Evolutionary conservation across 371 early-diverging fungal genomes (phyloP), one percentile per base, ranked within the genome.

Genomic region (Lichtheimia ramosa): DNA sequence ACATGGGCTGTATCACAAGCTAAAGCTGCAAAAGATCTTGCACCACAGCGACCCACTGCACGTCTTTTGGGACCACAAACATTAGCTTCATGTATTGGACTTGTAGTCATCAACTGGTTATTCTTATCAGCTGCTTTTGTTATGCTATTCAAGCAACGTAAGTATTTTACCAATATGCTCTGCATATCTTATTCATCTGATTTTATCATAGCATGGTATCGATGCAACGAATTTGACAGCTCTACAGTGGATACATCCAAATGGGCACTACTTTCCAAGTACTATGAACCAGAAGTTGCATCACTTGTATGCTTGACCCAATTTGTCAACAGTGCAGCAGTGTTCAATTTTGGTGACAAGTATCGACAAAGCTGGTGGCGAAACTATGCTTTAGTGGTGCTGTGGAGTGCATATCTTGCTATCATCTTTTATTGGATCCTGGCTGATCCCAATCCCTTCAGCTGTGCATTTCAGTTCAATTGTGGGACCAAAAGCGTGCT

Each of bases 181-280:
- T 1, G 0, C 21, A 15, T 24, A 7, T 5, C 2, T 21, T 51
- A 18, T 21, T 23, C 24, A 51, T 15, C 5, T 6, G 8, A 8
- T n/a, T 21, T 13, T 50, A 23, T 23, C 20, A 83, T 88, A 61
- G 74, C 69, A 21, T 91, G 83, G 75, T 91, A 86, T 43, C 56
- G 56, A 70, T 92, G 92, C 63, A 62, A 79, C 68, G 89, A 91
- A 70, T 91, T 89, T 68, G 86, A 90, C 62, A 73, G 84, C 0
- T 63, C 75, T 12, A 73, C 79, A 5, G 83, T 73, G 1, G 89
- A 92, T 64, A 58, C 73, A 12, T 69, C 82, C 14, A 83, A 85
- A 53, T 92, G 92, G 92, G 90, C 90, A 89, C 71, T 90, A 25
- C 70, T 90, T 12, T 90, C 87, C 14, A 91, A 92, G 70, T 90